A percentile compares a stretch with the other conserved stretches of the same genome.
Evolutionary conservation across 306 rosid genomes (phyloP).

Genomic region (Castanea crenata): DNA sequence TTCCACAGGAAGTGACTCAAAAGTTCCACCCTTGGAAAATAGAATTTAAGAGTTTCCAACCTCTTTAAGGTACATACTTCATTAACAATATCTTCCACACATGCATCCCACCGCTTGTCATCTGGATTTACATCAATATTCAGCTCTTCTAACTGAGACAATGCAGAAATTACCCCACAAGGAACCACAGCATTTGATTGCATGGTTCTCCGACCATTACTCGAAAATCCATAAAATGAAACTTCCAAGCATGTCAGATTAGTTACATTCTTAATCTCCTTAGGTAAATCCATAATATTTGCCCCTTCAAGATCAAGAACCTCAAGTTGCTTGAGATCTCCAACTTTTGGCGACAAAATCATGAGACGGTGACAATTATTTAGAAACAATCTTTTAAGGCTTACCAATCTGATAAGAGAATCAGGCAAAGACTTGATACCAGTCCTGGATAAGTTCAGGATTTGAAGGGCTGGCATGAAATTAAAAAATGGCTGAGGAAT

Average conservation of each 20-base stretch:
- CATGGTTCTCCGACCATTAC: background rate
- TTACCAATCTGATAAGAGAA: background rate
- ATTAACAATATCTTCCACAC: background rate
- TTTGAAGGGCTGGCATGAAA: background rate
- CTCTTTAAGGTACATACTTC: background rate
- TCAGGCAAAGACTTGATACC: background rate
- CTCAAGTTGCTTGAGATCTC: background rate
- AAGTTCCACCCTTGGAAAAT: background rate
- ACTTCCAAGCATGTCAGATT: background rate
- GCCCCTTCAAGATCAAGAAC: background rate
- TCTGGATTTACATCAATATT: conserved; percentile 16
- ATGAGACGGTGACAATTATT: background rate
- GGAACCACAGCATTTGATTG: background rate
- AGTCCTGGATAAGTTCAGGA: conserved; percentile 9
- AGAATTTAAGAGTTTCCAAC: background rate
- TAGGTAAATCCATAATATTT: background rate
- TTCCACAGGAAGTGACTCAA: too few relatives aligned
- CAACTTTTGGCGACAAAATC: background rate
- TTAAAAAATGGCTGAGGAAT: conserved; percentile 4
- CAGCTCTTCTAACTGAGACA: background rate
- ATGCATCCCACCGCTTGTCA: background rate
- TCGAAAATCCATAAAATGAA: background rate
- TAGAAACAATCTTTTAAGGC: background rate
- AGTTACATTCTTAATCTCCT: background rate
- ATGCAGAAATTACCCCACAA: background rate